Percentiles rank a stretch among this genome's conserved stretches.
Evolutionary conservation across 306 rosid species (phyloP).

Genomic region (Coriaria nepalensis): DNA sequence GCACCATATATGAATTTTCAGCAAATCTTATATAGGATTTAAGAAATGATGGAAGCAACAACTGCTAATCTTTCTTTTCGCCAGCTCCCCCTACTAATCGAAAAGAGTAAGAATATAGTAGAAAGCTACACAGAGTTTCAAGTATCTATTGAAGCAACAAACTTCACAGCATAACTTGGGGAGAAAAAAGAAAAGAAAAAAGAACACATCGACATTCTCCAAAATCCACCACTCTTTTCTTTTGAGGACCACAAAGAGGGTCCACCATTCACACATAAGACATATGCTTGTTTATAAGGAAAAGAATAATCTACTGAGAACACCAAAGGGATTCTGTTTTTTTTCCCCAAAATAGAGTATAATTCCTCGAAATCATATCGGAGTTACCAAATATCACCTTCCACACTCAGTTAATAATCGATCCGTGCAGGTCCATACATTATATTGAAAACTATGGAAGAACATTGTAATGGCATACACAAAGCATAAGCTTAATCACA

Average conservation of each 20-base stretch:
- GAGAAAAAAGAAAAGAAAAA: conserved; percentile 23
- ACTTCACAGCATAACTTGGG: conserved; percentile 8
- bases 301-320: no score
- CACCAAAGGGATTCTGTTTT: conserved; percentile 8
- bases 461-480: no score
- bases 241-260: conserved; percentile 26
- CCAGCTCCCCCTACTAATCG: conserved; percentile 26
- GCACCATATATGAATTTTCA: conserved; percentile 1
- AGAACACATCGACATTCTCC: conserved; percentile 50
- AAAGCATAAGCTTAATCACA: no score
- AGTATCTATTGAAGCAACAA: conserved; percentile 28
- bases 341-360: no score
- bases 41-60: no score
- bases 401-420: no score
- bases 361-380: no score
- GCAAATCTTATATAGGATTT: no score
- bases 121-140: conserved; percentile 23
- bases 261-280: conserved; percentile 22
- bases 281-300: conserved; percentile 34
- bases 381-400: no score
- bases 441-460: no score
- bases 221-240: conserved; percentile 18
- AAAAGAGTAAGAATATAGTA: conserved; percentile 47
- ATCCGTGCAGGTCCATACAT: no score
- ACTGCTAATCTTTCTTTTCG: no score